Conservation (phyloP, 2,329 filamentous ascomycete species). For the Sclerotinia minor region DNA sequence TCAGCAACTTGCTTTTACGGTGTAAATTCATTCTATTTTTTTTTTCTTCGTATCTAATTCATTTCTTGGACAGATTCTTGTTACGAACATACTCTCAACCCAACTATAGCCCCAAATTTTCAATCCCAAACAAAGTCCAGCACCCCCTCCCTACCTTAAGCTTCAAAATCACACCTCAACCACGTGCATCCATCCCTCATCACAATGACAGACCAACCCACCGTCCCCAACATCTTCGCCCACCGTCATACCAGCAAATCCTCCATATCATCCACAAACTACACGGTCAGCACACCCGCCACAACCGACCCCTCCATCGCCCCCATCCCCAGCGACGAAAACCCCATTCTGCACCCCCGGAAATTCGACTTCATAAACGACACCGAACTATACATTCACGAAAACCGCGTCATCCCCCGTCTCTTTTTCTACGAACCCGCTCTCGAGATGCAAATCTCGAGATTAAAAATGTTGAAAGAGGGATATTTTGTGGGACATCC, state of each 20-base stretch:
- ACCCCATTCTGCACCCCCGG: constrained; percentile 10
- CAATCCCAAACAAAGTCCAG: background rate
- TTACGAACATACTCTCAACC: too few species aligned
- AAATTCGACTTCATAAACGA: constrained; percentile 23
- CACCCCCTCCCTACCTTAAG: background rate
- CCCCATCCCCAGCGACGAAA: background rate
- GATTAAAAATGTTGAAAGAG: constrained; percentile 14
- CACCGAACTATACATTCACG: constrained; percentile 18
- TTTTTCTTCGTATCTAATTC: background rate
- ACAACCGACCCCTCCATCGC: background rate
- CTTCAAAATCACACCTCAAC: background rate
- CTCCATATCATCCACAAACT: background rate
- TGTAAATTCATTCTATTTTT: background rate
- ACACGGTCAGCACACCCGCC: background rate
- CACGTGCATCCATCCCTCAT: background rate
- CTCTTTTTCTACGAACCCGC: constrained; percentile 12
- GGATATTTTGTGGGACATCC: constrained; percentile 16
- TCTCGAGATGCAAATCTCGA: background rate
- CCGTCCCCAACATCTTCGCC: background rate
- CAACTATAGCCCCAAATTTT: background rate
- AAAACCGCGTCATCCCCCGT: constrained; percentile 15
- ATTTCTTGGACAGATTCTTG: background rate
- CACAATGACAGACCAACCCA: constrained; percentile 10
- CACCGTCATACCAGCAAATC: background rate
- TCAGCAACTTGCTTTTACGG: background rate